Percentiles rank a stretch among this genome's conserved stretches.
Evolutionary conservation across 768 basidiomycete genomes (phyloP).

Genomic region (Mycena latifolia): DNA sequence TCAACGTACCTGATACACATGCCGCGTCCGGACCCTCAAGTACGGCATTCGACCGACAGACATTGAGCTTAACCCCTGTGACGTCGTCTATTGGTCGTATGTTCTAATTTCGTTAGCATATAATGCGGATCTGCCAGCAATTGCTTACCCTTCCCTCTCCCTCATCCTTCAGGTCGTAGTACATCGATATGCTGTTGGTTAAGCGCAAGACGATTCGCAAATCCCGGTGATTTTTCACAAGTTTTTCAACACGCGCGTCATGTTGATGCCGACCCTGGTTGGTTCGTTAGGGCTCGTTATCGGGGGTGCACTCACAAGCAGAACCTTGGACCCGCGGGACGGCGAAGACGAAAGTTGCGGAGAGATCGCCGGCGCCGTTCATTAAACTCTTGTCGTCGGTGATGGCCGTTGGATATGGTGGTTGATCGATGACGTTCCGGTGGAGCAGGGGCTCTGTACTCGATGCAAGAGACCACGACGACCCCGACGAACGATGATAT

Average conservation of each 20-base stretch:
- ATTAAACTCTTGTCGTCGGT: neutral
- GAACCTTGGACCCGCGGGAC: neutral
- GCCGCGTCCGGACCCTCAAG: too few species aligned
- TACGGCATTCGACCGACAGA: too few species aligned
- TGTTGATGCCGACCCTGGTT: neutral
- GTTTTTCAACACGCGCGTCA: too few species aligned
- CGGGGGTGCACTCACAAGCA: neutral
- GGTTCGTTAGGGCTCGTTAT: neutral
- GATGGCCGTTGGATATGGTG: slow-evolving; percentile 5
- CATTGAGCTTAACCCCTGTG: neutral
- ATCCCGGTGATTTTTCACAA: too few species aligned
- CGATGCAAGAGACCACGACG: slow-evolving; percentile 29
- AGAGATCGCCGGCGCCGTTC: too few species aligned
- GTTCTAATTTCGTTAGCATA: neutral
- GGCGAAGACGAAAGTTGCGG: neutral
- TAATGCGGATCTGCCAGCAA: neutral
- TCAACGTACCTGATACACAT: too few species aligned
- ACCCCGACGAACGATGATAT: slow-evolving; percentile 80
- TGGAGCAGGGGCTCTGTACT: slow-evolving; percentile 19
- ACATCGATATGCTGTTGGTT: too few species aligned
- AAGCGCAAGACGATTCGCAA: too few species aligned
- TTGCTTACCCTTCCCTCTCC: too few species aligned
- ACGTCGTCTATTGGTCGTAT: neutral
- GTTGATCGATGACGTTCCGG: slow-evolving; percentile 26
- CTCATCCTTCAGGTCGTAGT: too few species aligned